Base-by-base conservation (phyloP, 495 filamentous ascomycete species). In the Chaetomium fimeti region DNA sequence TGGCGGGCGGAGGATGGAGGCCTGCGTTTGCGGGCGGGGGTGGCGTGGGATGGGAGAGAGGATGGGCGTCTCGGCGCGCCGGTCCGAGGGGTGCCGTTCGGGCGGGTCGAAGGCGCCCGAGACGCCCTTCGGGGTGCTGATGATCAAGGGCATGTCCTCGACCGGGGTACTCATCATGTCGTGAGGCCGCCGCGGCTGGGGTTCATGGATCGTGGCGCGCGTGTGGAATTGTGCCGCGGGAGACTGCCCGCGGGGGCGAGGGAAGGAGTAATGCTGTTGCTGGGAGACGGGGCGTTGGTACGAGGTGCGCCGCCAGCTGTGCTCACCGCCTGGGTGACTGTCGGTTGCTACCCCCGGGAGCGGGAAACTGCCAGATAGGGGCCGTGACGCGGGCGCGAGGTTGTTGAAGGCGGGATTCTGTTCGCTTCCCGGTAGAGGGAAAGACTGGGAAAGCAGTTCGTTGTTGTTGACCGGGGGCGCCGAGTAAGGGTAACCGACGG, bases 111-210 rank as follows among this genome's bases (percentile, higher is more conserved):
- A 81, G 4, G 73, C 78, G 49, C 76, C 79, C 13, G 71, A 68
- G 28, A 81, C 79, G 62, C 75, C 80, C 32, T 70, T 77, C 42
- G 78, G 80, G 8, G 77, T 82, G 72, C 76, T 79, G 60, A 81
- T 79, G 61, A 82, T 81, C 9, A 82, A 76, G 11, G 81, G 79
- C 42, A 80, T 77, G 12, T 78, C 76, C 25, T 75, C 69, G 20
- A 60, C 61, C 2, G 62, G 68, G 16, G 69, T 54, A 60, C 16
- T 48, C 32, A 69, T 54, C 25, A 69, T 62, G 51, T 69, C 61
- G n/a, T 66, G 72, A 29, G 61, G 69, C 15, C 64, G 69, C 22
- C 69, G 71, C 15, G 66, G 61, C 27, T 72, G 72, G 1, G 66
- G 66, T 54, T 72, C 64, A 38, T 67, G 68, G 12, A 71, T 57